Conservation (phyloP, 2,329 filamentous ascomycete species). For the Talaromyces sp. region DNA sequence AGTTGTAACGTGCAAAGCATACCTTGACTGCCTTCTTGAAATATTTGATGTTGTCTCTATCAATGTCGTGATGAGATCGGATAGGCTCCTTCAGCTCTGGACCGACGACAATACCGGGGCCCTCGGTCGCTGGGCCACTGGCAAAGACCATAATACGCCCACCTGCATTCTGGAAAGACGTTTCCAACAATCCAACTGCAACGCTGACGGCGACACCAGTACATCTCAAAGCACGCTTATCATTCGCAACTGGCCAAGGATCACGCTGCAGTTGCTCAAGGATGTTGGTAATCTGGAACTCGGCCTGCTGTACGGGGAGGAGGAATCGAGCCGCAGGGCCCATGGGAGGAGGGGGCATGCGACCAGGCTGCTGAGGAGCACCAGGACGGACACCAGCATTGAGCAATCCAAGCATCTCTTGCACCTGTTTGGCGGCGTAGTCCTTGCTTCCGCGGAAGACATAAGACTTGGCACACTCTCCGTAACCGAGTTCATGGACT, state of each 20-base stretch:
- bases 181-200: conserved; percentile 86
- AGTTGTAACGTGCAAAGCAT: conserved; percentile 24
- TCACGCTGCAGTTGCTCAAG: conserved; percentile 95
- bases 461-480: conserved; percentile 96
- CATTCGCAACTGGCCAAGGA: conserved; percentile 93
- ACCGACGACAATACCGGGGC: conserved; percentile 93
- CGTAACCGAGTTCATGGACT: conserved; percentile 97
- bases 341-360: conserved; percentile 67
- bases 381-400: conserved; percentile 69
- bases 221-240: conserved; percentile 84
- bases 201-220: conserved; percentile 96
- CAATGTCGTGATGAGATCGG: conserved; percentile 96
- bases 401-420: conserved; percentile 92
- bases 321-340: conserved; percentile 86
- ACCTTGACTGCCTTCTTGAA: conserved; percentile 99
- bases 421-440: conserved; percentile 97
- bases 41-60: conserved; percentile 98
- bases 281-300: conserved; percentile 95
- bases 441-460: conserved; percentile 98
- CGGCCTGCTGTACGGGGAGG: conserved; percentile 88
- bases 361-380: conserved; percentile 68
- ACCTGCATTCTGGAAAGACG: conserved; percentile 91
- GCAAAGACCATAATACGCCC: conserved; percentile 97
- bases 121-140: conserved; percentile 90
- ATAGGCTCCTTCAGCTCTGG: conserved; percentile 95